Percentiles rank a stretch among this genome's conserved stretches.
Evolutionary conservation across 441 rosid species (phyloP).

Genomic region (Jatropha podagrica): DNA sequence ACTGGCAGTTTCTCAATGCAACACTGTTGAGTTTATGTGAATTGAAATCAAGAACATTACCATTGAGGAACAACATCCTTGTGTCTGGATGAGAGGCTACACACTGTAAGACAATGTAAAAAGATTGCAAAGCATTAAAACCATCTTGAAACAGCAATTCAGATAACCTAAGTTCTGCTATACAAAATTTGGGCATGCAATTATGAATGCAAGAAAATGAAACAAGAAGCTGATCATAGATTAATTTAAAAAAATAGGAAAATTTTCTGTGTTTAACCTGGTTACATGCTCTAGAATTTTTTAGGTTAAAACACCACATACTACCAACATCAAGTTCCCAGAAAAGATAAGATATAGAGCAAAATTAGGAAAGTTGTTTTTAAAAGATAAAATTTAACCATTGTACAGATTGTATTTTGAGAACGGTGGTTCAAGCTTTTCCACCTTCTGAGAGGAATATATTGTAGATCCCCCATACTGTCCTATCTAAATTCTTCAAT

Average conservation of each 20-base stretch:
- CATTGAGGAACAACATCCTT: constrained; percentile 94
- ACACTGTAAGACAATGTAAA: constrained; percentile 54
- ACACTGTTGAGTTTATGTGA: constrained; percentile 9
- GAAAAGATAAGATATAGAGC: not conserved
- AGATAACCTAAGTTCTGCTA: not conserved
- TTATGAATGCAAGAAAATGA: not conserved
- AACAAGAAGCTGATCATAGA: not conserved
- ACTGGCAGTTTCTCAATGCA: not conserved
- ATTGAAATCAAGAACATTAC: constrained; percentile 44
- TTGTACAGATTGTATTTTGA: not conserved
- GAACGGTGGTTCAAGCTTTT: not conserved
- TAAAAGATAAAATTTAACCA: constrained; percentile 4
- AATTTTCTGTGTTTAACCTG: not conserved
- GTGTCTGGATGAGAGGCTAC: constrained; percentile 99
- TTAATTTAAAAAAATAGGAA: not conserved
- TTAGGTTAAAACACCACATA: not conserved
- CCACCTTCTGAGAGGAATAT: not conserved
- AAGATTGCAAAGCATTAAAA: constrained; percentile 20
- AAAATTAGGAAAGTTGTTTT: not conserved
- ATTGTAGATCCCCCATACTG: not conserved
- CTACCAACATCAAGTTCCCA: not conserved
- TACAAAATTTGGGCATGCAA: constrained; percentile 5
- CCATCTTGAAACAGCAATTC: not conserved
- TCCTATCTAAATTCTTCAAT: not conserved
- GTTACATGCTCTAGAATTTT: not conserved